Base-by-base conservation (phyloP, 2,329 filamentous ascomycete species). In the Pseudofabraea citricarpa region DNA sequence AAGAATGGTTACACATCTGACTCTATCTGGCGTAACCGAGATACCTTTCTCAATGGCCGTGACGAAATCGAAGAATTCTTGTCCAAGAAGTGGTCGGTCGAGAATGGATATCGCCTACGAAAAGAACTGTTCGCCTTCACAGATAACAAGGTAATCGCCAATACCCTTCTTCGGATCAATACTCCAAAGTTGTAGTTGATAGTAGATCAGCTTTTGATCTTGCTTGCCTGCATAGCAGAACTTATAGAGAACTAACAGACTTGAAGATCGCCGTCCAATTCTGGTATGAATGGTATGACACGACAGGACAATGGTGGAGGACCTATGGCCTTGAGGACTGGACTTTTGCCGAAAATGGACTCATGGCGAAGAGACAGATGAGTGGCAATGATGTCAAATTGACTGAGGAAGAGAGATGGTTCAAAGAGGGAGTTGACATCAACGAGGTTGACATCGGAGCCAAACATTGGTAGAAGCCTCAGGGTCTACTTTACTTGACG, bases 261-360 rank as follows among this genome's bases (percentile, higher is more conserved):
- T 27, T 6, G 4, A 18, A 79, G 64, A 91, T 90, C 51, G 88
- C 88, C 1, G 89, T 94, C 18, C 87, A 95, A 59, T 94, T 93
- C 62, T 94, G 88, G 88, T 62, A 62, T 35, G 59, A 62, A 40
- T 94, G 91, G 57, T 85, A 94, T 64, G 86, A 91, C 56, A 65
- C 66, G 6, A 55, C 72, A 2, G 83, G 85, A 27, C 81, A 87
- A 61, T 95, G 88, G 88, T 90, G 85, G 74, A 74, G 87, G n/a
- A 90, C 85, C 35, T 94, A 94, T 57, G 89, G 89, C 0, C 74
- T 94, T 9, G 85, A 89, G 58, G 83, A 89, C 58, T 88, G 84
- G 85, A 88, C 83, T 0, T 88, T 87, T 63, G 80, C 79, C 0
- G 70, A 74, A 1, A 76, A 86, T 53, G 85, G 85, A 0, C 66